phyloP scores from a whole-genome alignment of 2,329 filamentous ascomycete genomes.

The Orbilia ellipsospora region DNA sequence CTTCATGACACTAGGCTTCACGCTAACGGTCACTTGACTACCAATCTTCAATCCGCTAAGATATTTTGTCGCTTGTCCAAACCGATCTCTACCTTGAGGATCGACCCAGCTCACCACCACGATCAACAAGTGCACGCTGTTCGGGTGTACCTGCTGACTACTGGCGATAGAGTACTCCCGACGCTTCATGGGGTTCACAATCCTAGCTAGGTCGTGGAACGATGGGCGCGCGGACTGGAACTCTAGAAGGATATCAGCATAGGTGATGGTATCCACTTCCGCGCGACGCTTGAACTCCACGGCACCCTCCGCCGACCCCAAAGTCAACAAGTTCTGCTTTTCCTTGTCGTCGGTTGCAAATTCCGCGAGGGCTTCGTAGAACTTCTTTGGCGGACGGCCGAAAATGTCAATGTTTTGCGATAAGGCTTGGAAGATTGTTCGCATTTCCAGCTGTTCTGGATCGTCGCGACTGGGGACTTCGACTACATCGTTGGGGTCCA shows the following conservation, averaged over 20 bases:
- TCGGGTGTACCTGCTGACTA: constrained; percentile 92
- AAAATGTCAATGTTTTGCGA: constrained; percentile 96
- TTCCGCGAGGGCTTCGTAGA: constrained; percentile 91
- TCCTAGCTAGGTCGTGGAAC: constrained; percentile 87
- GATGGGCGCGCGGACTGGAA: constrained; percentile 87
- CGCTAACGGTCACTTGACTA: constrained; percentile 84
- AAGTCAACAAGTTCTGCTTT: constrained; percentile 79
- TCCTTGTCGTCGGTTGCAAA: constrained; percentile 85
- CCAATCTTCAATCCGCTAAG: constrained; percentile 80
- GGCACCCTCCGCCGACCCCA: constrained; percentile 82
- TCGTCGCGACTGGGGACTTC: constrained; percentile 90
- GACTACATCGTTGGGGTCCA: constrained; percentile 85
- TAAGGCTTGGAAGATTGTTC: constrained; percentile 91
- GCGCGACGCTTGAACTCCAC: constrained; percentile 90
- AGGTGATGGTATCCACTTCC: constrained; percentile 91
- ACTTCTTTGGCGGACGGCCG: constrained; percentile 94
- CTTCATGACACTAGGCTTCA: constrained; percentile 99
- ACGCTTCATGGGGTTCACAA: constrained; percentile 92
- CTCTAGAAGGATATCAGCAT: constrained; percentile 87
- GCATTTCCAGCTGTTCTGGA: constrained; percentile 77
- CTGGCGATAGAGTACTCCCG: constrained; percentile 99
- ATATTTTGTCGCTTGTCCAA: constrained; percentile 92
- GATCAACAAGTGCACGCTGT: constrained; percentile 91
- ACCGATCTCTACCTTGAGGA: constrained; percentile 84
- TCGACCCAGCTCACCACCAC: constrained; percentile 98